These are phyloP conservation scores for Ophiostoma perfectum DNA, from an alignment of 2,329 filamentous ascomycete genomes.

Conservation along the genomic window DNA sequence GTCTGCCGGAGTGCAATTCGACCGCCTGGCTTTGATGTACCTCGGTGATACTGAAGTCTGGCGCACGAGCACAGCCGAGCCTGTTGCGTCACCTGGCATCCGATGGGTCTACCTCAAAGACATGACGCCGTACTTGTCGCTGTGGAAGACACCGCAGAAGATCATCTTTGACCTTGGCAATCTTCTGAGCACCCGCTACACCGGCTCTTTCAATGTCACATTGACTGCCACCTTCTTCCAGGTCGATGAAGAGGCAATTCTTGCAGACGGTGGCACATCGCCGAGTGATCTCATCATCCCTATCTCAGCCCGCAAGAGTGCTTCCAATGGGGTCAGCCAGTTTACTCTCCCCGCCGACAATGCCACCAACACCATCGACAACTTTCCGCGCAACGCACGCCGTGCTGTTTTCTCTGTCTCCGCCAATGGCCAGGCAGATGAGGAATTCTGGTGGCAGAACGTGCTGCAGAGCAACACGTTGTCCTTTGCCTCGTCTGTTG, in stretches of 20 bases:
- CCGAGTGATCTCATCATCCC: conserved; percentile 64
- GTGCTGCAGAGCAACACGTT: conserved; percentile 57
- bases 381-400: conserved; percentile 60
- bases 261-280: conserved; percentile 30
- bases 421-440: conserved; percentile 66
- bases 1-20: conserved; percentile 67
- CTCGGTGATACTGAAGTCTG: conserved; percentile 75
- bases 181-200: conserved; percentile 64
- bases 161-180: conserved; percentile 78
- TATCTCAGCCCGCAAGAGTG: conserved; percentile 52
- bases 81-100: conserved; percentile 60
- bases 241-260: conserved; percentile 36
- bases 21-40: conserved; percentile 70
- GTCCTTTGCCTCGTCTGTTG: conserved; percentile 54
- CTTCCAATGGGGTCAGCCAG: conserved; percentile 51
- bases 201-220: conserved; percentile 66
- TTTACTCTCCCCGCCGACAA: conserved; percentile 61
- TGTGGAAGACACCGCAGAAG: conserved; percentile 66
- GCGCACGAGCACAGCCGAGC: conserved; percentile 76
- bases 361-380: conserved; percentile 49
- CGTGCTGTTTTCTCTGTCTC: conserved; percentile 71
- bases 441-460: conserved; percentile 86
- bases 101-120: conserved; percentile 74
- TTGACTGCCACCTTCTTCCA: conserved; percentile 67
- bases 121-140: conserved; percentile 62